Evolutionary conservation across 202 grass and related monocot species (phyloP), one percentile per base, ranked within the genome.

Genomic region (Schoenoplectus triqueter): DNA sequence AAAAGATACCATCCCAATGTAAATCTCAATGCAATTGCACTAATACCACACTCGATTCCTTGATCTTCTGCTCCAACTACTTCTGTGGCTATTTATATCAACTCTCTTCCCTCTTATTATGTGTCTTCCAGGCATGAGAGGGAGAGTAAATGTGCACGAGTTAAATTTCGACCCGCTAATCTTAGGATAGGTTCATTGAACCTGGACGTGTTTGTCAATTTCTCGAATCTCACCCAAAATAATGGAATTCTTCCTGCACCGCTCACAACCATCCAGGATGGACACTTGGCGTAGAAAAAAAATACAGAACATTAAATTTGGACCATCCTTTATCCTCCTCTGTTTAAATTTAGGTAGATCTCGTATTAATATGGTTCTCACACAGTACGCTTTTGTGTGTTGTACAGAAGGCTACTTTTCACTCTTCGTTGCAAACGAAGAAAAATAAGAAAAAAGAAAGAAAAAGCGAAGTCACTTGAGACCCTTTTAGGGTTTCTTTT

Each of bases 191-290:
- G 31, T 78, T 59, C 74, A 60, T 78, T 78, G 74, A 78, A 78
- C 74, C 74, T 78, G 54, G 74, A 78, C 74, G 0, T 60, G 11
- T 78, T n/a, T 78, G 74, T 40, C 13, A 59, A 18, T 78, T 78
- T 41, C 6, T 42, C 52, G 74, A 59, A 59, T 78, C 22, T 1
- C 52, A 40, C 51, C 52, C 2, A 78, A 22, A 56, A 78, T n/a
- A 57, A 59, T 0, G 22, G 74, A 60, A 8, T 60, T 17, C 41
- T 78, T 78, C 74, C 13, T 57, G 7, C 22, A 42, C 14, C 31
- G 74, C 74, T 78, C 22, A 7, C 74, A 59, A 57, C 74, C 74
- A 78, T 78, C 54, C 17, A 78, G 11, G 3, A 17, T 41, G 52
- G 52, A 39, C 50, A 59, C 22, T 78, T n/a, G 52, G 51, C 50